Evolutionary conservation across 805 yeast genomes (phyloP).

Genomic region (Yamadazyma phyllophila): DNA sequence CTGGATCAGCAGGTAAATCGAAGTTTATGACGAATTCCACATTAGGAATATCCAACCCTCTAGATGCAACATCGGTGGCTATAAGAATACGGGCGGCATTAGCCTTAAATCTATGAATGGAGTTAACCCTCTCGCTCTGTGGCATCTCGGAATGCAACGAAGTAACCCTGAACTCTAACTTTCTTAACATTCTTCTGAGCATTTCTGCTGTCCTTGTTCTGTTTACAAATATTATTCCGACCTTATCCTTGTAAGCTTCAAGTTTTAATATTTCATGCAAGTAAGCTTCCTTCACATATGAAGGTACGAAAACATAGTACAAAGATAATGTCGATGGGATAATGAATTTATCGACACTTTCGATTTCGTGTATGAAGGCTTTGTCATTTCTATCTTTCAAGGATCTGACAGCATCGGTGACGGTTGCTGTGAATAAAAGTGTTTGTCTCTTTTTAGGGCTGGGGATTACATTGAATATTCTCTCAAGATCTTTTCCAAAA

Average conservation of each 20-base stretch:
- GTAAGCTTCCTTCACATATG: constrained; percentile 87
- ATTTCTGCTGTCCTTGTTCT: constrained; percentile 89
- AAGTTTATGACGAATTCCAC: constrained; percentile 88
- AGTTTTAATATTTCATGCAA: constrained; percentile 64
- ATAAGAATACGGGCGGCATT: constrained; percentile 89
- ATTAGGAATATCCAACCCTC: constrained; percentile 95
- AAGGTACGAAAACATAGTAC: constrained; percentile 74
- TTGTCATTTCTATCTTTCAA: constrained; percentile 64
- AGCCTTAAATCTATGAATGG: constrained; percentile 90
- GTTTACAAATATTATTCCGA: constrained; percentile 87
- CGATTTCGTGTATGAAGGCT: constrained; percentile 72
- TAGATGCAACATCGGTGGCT: constrained; percentile 95
- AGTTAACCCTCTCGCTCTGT: constrained; percentile 85
- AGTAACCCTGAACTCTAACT: constrained; percentile 76
- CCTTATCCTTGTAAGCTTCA: constrained; percentile 59
- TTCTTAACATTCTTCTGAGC: constrained; percentile 69
- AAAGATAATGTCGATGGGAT: constrained; percentile 72
- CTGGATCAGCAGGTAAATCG: constrained; percentile 94
- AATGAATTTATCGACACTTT: constrained; percentile 69
- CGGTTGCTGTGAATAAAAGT: constrained; percentile 89
- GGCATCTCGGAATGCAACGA: constrained; percentile 94
- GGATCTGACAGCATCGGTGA: constrained; percentile 86
- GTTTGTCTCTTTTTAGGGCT: constrained; percentile 76
- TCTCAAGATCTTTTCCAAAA: constrained; percentile 73
- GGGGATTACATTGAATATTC: constrained; percentile 74